Evolutionary conservation across 768 basidiomycete genomes (phyloP), one percentile per base, ranked within the genome.

Genomic region (Tremella mesenterica): DNA sequence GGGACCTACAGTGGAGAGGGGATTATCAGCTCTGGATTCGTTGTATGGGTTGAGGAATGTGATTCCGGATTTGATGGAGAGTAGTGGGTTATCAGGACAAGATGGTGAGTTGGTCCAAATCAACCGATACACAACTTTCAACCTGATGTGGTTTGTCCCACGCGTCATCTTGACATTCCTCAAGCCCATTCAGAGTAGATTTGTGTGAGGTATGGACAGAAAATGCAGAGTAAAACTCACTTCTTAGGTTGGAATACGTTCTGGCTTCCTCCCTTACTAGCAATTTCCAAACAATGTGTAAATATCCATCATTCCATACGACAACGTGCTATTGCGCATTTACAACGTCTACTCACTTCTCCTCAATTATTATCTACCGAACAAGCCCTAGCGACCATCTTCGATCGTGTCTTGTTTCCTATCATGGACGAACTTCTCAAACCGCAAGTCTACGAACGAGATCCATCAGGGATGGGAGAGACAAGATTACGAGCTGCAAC

Each of bases 391-490:
- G 83, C 85, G 56, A 84, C 88, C 54, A 79, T 92, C 20, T 95
- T 97, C 77, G 86, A 88, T 70, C 79, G 82, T 30, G 84, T 93
- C 51, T 75, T 96, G 33, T 95, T 95, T 75, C 92, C 91, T 3
- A 80, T 96, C 34, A 73, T 96, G 27, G 91, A 96, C 57, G 92
- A 93, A 59, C 78, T 99, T 16, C 76, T 96, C 58, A 88, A 86
- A 63, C 84, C 87, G 0, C 84, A 90, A 55, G 81, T 86, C 16
- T 82, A 83, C 69, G 76, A 80, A 46, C 78, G 83, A 21, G 92
- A 95, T 69, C 85, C 87, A 0, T 77, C 81, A 59, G 90, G 88
- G 26, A 87, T 96, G 83, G 81, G 85, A 3, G 93, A 97, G 75
- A 92, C 88, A 7, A 81, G 93, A 3, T 71, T 96, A 29, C 80